Percentiles rank a stretch among this genome's conserved stretches.
Evolutionary conservation across 345 rosid genomes (phyloP).

Genomic region (Erucastrum elatum): DNA sequence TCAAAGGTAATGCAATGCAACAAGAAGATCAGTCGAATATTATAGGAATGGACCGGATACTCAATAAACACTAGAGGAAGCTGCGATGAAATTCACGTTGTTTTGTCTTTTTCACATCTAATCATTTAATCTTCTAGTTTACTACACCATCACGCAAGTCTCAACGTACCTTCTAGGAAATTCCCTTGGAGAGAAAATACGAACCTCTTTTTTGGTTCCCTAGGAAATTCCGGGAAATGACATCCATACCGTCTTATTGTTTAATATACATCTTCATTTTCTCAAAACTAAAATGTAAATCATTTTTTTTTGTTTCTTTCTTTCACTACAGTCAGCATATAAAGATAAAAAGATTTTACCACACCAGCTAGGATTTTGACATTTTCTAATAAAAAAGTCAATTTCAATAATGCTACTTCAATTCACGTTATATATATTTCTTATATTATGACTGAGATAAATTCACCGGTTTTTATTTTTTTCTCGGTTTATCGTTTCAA

Average conservation of each 20-base stretch:
- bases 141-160: slow-evolving; percentile 16
- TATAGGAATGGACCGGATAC: not conserved
- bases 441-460: not conserved
- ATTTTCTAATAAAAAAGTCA: not conserved
- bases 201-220: slow-evolving; percentile 32
- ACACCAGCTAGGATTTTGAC: not conserved
- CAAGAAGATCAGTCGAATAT: not conserved
- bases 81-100: slow-evolving; percentile 27
- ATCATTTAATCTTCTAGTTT: slow-evolving; percentile 28
- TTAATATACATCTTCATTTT: not conserved
- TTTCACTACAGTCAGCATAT: not conserved
- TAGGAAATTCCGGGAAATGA: slow-evolving; percentile 33
- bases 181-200: slow-evolving; percentile 14
- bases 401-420: not conserved
- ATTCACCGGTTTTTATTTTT: not conserved
- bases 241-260: not conserved
- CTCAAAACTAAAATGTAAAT: not conserved
- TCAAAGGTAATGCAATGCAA: slow-evolving; percentile 27
- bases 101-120: slow-evolving; percentile 20
- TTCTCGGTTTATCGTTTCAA: not conserved
- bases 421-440: not conserved
- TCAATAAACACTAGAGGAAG: slow-evolving; percentile 17
- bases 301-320: not conserved
- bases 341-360: not conserved
- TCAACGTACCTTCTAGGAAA: slow-evolving; percentile 39